These are phyloP conservation scores for Aeminium ludgeri DNA, from an alignment of 495 filamentous ascomycete species.

Conservation along the genomic window DNA sequence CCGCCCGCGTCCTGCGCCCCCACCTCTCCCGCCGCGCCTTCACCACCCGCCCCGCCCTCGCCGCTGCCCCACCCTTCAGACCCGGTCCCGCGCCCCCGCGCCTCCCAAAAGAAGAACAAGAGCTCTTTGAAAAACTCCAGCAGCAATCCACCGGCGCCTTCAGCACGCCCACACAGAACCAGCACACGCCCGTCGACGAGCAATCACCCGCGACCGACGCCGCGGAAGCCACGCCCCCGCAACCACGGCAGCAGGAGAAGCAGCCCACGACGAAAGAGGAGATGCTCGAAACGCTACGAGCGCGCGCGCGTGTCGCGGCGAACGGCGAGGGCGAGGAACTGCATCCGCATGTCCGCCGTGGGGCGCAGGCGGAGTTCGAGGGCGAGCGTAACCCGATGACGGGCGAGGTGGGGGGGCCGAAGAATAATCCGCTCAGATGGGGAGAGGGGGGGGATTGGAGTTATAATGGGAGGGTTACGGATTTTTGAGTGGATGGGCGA, in stretches of 20 bases:
- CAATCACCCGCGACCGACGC: constrained; percentile 2
- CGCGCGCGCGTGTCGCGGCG: constrained; percentile 29
- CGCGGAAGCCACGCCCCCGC: constrained; percentile 12
- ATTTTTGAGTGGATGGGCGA: too few relatives aligned
- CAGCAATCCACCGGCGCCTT: constrained; percentile 54
- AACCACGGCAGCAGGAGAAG: too few relatives aligned
- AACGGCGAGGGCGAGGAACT: constrained; percentile 41
- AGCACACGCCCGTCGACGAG: constrained; percentile 9
- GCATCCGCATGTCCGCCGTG: constrained; percentile 52
- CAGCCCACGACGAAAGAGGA: too few relatives aligned
- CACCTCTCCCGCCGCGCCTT: constrained; percentile 18
- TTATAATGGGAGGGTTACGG: constrained; percentile 87
- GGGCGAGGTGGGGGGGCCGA: constrained; percentile 90
- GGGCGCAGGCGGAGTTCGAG: constrained; percentile 80
- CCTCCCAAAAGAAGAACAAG: constrained; percentile 75
- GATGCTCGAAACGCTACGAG: constrained; percentile 17
- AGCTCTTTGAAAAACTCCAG: constrained; percentile 82
- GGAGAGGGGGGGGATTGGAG: constrained; percentile 73
- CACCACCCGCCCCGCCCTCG: constrained; percentile 14
- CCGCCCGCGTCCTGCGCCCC: too few relatives aligned
- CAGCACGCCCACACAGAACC: constrained; percentile 34
- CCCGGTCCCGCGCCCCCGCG: constrained; percentile 58
- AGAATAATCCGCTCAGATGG: constrained; percentile 93
- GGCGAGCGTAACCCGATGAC: constrained; percentile 87
- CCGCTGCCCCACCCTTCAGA: constrained; percentile 19